These are phyloP conservation scores for Nemania sp. DNA, from an alignment of 2,329 filamentous ascomycete species.

Conservation along the genomic window DNA sequence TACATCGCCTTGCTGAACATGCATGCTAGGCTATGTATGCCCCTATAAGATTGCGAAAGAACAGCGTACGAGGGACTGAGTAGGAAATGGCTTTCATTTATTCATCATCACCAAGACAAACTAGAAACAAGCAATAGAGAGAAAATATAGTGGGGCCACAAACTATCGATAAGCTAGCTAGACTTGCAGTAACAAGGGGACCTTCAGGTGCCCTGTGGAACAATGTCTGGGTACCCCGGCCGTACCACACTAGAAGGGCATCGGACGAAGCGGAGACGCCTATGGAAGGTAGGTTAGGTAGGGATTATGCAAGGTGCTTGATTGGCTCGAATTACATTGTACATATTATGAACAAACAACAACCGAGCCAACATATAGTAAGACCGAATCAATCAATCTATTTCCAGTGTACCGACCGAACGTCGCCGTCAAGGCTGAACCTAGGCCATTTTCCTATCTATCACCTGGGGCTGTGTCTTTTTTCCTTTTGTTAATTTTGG, in stretches of 20 bases:
- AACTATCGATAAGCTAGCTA: conserved; percentile 31
- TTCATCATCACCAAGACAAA: conserved; percentile 4
- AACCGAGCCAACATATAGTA: conserved; percentile 12
- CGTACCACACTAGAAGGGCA: conserved; percentile 6
- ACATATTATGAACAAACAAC: conserved; percentile 10
- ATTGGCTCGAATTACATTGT: conserved; percentile 28
- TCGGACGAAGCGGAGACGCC: conserved; percentile 13
- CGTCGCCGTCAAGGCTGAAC: conserved; percentile 16
- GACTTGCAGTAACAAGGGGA: too few species aligned
- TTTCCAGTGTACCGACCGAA: background rate
- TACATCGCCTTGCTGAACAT: conserved; percentile 84
- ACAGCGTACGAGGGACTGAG: background rate
- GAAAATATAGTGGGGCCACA: conserved; percentile 36
- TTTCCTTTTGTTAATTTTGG: background rate
- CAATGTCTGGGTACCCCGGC: conserved; percentile 23
- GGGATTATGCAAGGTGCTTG: background rate
- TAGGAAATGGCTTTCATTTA: background rate
- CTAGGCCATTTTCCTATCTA: background rate
- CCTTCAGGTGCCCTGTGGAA: background rate
- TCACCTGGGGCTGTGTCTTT: background rate
- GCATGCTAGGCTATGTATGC: conserved; percentile 69
- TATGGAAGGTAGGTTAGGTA: conserved; percentile 1
- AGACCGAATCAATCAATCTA: conserved; percentile 8
- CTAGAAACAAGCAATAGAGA: conserved; percentile 14
- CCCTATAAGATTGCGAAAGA: conserved; percentile 9